Conservation (phyloP, 495 filamentous ascomycete genomes). For the Aspergillus avenaceus region DNA sequence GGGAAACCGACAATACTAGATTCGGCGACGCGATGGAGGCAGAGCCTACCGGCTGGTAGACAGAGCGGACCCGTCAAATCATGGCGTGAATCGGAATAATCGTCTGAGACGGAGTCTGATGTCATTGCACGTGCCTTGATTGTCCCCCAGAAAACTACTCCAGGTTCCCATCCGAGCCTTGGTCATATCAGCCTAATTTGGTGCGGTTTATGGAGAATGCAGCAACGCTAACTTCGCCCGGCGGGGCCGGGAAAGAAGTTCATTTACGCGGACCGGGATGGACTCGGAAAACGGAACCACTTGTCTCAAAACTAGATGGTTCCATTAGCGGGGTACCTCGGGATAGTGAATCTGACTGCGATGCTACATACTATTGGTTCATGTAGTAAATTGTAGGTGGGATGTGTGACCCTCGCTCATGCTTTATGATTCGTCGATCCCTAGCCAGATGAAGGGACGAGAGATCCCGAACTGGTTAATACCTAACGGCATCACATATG, state of each 20-base stretch:
- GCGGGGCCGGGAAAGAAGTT: background rate
- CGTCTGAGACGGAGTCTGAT: conserved; percentile 9
- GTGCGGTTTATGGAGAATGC: background rate
- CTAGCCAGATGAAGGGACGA: too few species aligned
- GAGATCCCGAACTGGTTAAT: too few species aligned
- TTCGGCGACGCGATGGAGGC: background rate
- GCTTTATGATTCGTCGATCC: too few species aligned
- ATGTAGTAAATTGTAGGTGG: too few species aligned
- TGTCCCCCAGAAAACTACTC: background rate
- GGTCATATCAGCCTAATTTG: background rate
- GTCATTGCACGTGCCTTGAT: conserved; percentile 6
- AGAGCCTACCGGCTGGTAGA: background rate
- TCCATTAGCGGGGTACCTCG: background rate
- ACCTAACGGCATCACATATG: too few species aligned
- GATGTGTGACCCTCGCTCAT: too few species aligned
- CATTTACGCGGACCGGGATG: background rate
- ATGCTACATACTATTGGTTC: background rate
- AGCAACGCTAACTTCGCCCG: conserved; percentile 1
- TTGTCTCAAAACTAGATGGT: background rate
- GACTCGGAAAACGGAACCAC: conserved; percentile 1
- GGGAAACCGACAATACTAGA: conserved; percentile 4
- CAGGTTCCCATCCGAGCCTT: background rate
- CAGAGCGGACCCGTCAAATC: background rate
- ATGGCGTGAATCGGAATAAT: conserved; percentile 2
- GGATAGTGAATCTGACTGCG: background rate